Conservation (phyloP, 1,139 yeast species). For the Yamadazyma spencermartinsiae region DNA sequence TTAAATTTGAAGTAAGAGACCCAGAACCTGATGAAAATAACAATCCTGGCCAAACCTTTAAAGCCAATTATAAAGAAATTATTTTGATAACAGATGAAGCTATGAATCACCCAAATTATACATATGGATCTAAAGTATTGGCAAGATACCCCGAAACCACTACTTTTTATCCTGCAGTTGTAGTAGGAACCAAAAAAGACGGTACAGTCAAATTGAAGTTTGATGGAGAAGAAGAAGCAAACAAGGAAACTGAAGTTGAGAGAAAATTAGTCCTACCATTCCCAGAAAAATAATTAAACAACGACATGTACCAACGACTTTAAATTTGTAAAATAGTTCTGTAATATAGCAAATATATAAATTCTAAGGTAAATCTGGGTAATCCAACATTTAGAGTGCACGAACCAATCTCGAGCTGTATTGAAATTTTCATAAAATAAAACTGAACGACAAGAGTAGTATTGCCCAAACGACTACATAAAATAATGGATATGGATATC, state of each 20-base stretch:
- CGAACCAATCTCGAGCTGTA: background rate
- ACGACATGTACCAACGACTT: background rate
- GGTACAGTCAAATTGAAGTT: conserved; percentile 79
- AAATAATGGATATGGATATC: conserved; percentile 44
- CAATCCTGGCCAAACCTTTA: conserved; percentile 85
- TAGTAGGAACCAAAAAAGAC: conserved; percentile 73
- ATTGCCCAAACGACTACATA: background rate
- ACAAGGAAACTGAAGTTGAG: conserved; percentile 92
- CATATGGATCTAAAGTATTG: conserved; percentile 77
- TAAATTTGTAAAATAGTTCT: background rate
- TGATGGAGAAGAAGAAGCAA: conserved; percentile 97
- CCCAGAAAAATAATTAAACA: conserved; percentile 41
- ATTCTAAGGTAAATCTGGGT: no score
- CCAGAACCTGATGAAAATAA: conserved; percentile 97
- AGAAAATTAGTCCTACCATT: conserved; percentile 78
- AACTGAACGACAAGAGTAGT: background rate
- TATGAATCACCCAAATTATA: conserved; percentile 54
- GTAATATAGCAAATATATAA: background rate
- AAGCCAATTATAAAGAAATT: conserved; percentile 78
- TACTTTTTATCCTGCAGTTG: conserved; percentile 93
- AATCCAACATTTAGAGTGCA: no score
- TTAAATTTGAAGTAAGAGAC: conserved; percentile 82
- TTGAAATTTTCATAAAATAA: background rate
- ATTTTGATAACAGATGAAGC: conserved; percentile 49
- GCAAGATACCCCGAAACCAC: conserved; percentile 98